These are phyloP conservation scores for Penicillium sp. DNA, from an alignment of 2,329 filamentous ascomycete species.

Conservation along the genomic window DNA sequence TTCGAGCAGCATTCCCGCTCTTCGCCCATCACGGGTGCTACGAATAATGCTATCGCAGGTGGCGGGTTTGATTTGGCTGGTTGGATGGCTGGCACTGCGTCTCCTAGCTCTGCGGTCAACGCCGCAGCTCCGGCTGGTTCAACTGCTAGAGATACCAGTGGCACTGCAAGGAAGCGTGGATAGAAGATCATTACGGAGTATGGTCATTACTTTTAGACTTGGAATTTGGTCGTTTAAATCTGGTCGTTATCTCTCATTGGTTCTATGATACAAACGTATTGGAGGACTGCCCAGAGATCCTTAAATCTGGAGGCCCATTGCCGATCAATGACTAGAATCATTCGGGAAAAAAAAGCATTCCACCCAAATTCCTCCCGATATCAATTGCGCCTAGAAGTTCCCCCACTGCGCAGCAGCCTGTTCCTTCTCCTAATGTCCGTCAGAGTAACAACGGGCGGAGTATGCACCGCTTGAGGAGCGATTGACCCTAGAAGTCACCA, in stretches of 20 bases:
- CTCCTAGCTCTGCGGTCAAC: constrained; percentile 24
- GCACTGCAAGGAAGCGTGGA: constrained; percentile 29
- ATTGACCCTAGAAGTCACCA: constrained; percentile 26
- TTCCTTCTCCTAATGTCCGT: neutral
- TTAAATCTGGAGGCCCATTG: constrained; percentile 7
- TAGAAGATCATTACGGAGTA: constrained; percentile 15
- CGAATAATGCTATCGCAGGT: constrained; percentile 59
- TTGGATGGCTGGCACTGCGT: constrained; percentile 60
- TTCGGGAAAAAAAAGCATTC: constrained; percentile 1
- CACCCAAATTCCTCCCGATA: neutral
- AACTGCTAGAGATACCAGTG: constrained; percentile 29
- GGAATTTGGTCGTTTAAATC: neutral
- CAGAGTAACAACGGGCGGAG: neutral
- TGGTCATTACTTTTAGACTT: neutral
- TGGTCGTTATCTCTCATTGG: neutral
- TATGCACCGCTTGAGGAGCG: neutral
- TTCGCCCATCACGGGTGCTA: constrained; percentile 60
- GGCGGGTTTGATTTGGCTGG: constrained; percentile 62
- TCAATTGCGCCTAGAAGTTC: constrained; percentile 6
- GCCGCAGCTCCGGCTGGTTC: constrained; percentile 21
- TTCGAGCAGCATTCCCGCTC: constrained; percentile 86
- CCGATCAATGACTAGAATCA: constrained; percentile 3
- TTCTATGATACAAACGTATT: constrained; percentile 9
- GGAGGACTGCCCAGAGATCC: neutral
- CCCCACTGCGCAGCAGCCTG: neutral